These are phyloP conservation scores for Nicotiana attenuata DNA, from an alignment of 257 asterid genomes.

Conservation along the genomic window DNA sequence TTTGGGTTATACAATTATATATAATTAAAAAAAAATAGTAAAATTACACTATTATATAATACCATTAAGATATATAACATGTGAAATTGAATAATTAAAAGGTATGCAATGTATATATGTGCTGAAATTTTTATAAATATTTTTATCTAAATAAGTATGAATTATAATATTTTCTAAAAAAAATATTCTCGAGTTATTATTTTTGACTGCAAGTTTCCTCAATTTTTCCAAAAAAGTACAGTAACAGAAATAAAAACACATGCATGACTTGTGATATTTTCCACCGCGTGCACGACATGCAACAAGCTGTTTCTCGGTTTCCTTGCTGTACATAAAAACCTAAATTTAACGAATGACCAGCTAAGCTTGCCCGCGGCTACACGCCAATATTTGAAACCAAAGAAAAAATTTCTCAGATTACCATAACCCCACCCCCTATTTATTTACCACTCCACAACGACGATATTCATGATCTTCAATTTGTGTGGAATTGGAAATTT, in stretches of 20 bases:
- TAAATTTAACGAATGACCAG: not conserved
- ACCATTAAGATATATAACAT: too few relatives aligned
- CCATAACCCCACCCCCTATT: not conserved
- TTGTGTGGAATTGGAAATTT: not conserved
- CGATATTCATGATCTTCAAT: not conserved
- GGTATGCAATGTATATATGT: too few relatives aligned
- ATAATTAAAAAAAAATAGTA: too few relatives aligned
- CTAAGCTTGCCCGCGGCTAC: not conserved
- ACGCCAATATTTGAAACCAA: not conserved
- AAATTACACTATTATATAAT: too few relatives aligned
- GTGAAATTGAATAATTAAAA: too few relatives aligned
- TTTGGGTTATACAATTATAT: too few relatives aligned
- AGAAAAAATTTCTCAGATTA: not conserved
- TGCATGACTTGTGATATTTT: not conserved
- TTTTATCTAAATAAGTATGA: too few relatives aligned
- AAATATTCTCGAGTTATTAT: too few relatives aligned
- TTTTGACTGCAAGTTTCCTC: too few relatives aligned
- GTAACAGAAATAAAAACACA: not conserved
- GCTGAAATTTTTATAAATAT: too few relatives aligned
- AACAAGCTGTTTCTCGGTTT: not conserved
- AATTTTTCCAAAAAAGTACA: too few relatives aligned
- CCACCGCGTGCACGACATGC: constrained; percentile 2
- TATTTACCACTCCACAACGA: not conserved
- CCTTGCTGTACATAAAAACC: not conserved
- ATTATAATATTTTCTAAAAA: too few relatives aligned